Base-by-base conservation (phyloP, 768 basidiomycete species). In the Artomyces pyxidatus region DNA sequence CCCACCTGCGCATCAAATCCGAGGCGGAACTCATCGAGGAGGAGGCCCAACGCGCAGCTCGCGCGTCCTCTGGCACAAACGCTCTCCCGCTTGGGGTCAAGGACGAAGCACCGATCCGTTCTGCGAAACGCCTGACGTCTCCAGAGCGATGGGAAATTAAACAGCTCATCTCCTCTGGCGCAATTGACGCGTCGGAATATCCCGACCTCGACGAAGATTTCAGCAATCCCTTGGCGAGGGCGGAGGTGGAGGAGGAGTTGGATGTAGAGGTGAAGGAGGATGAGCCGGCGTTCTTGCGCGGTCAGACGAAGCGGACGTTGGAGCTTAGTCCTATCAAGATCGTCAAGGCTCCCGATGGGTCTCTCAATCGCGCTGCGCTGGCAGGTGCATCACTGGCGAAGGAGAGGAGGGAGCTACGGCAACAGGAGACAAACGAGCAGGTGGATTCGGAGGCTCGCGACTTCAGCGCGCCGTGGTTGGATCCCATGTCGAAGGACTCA, bases 101-200 rank as follows among this genome's bases (percentile, higher is more conserved):
- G 63, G 77, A 63, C 63, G 68, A 63, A 39, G 77, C 72, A 21
- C 76, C 78, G 8, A 75, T 82, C 14, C 80, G 83, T 27, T 88
- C 86, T 2, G 90, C 92, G 0, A 93, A 92, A 61, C 79, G 95
- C 14, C 71, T 98, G 49, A 94, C 94, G 1, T 93, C 89, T 6
- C 96, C 96, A 1, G 96, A 99, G 66, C 82, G 96, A 25, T 99
- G 96, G 93, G 96, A 99, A 71, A 94, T 99, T 67, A 97, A 98
- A 66, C 96, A 98, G 64, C 80, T 99, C 49, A 96, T 98, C 48
- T 88, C 96, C 1, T 96, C 93, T 26, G 96, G 96, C 37, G 88
- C 83, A 14, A 78, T 97, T 47, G 83, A 84, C 55, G 86, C 94
- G 10, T 85, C 93, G 4, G 96, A 98, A 64, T 95, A 94, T 59